Base-by-base conservation (phyloP, 371 early-diverging fungal genomes). In the Apophysomyces sp. region DNA sequence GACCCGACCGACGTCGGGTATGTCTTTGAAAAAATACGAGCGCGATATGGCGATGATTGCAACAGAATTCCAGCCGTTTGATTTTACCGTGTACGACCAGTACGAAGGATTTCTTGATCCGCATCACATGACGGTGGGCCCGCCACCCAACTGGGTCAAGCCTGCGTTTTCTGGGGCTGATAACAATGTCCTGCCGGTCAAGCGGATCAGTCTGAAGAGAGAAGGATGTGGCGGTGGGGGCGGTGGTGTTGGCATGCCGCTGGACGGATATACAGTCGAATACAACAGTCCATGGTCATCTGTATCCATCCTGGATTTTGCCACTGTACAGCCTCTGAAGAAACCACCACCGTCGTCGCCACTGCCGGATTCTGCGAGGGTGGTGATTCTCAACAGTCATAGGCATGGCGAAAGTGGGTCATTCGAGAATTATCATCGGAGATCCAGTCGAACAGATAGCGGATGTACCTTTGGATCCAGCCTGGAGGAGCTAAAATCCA, bases 61-160 rank as follows among this genome's bases (percentile, higher is more conserved):
- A 82, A 52, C 71, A 75, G 11, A 72, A 56, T 86, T 82, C 63
- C 74, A 71, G 37, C 55, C 74, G 2, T 86, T 86, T 68, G 86
- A 83, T 59, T 84, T 77, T 57, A 81, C 80, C 5, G 72, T 86
- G 16, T 86, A 80, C 65, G 84, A 86, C 56, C 69, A 68, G 40
- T 86, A 86, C 39, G 67, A 79, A 56, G 86, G 86, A 0, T 68
- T 81, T 61, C 53, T 82, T 2, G 82, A 86, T 59, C 69, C 77
- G 15, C 60, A 71, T 11, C 73, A 72, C 12, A 78, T 77, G 76
- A 80, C 84, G 4, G 86, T 86, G 1, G 84, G 84, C 0, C 82
- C 82, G 15, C 86, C 86, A 0, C 86, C 86, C 0, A 68, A 73
- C 36, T 86, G 86, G 86, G 86, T 86, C 1, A 80, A 80, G 29